A percentile compares a stretch with the other conserved stretches of the same genome.
phyloP scores from a whole-genome alignment of 805 yeast species.

The Starmerella davenportii region DNA sequence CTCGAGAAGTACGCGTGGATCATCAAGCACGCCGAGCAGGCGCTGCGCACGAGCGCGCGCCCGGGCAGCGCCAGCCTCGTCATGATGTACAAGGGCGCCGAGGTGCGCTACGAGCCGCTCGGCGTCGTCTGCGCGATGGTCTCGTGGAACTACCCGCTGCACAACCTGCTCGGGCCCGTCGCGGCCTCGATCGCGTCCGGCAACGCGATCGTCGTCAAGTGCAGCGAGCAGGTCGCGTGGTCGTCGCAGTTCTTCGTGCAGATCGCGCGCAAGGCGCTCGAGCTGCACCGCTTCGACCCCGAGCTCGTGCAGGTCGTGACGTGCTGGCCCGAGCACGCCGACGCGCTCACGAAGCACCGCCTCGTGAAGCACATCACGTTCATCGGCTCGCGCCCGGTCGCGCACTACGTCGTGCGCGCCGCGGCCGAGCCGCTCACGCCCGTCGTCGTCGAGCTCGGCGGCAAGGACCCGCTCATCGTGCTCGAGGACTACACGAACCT shows the following conservation, averaged over 20 bases:
- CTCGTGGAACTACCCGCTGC: constrained; percentile 97
- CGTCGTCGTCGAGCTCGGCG: constrained; percentile 89
- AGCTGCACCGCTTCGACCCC: constrained; percentile 57
- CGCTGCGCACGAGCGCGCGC: constrained; percentile 51
- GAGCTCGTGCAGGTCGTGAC: constrained; percentile 73
- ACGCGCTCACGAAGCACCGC: constrained; percentile 66
- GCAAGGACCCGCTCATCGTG: constrained; percentile 81
- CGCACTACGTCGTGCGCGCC: constrained; percentile 65
- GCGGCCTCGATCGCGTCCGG: constrained; percentile 82
- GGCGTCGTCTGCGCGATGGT: constrained; percentile 80
- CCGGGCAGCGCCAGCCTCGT: constrained; percentile 77
- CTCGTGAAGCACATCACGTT: constrained; percentile 78
- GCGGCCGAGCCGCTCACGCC: constrained; percentile 85
- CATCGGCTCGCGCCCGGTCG: constrained; percentile 90
- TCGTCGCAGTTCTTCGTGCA: constrained; percentile 64
- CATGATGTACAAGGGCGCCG: constrained; percentile 81
- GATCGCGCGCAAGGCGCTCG: constrained; percentile 53
- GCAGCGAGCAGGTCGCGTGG: constrained; percentile 95
- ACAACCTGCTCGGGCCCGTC: constrained; percentile 81
- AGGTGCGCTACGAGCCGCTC: constrained; percentile 82
- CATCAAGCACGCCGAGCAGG: constrained; percentile 58
- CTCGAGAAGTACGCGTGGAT: constrained; percentile 87
- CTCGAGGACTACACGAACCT: constrained; percentile 32
- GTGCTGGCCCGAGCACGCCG: constrained; percentile 81
- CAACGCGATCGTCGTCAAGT: constrained; percentile 75